phyloP scores from a whole-genome alignment of 2,329 filamentous ascomycete species.

The Cyphellophora europaea region DNA sequence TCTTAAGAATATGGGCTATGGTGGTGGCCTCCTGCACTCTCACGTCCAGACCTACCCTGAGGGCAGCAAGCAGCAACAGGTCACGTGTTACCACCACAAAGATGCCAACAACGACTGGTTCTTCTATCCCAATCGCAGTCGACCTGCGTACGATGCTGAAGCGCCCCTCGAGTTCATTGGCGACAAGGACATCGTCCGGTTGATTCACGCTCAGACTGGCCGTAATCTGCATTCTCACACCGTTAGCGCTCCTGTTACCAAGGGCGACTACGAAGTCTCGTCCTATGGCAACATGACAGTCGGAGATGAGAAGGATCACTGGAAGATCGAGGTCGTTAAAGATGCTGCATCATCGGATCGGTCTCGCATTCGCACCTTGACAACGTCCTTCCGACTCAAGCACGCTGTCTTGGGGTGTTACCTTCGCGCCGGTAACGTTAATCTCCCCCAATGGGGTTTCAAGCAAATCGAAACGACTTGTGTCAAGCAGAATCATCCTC shows the following conservation, averaged over 20 bases:
- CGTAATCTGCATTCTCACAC: constrained; percentile 95
- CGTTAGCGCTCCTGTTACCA: constrained; percentile 79
- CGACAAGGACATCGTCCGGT: constrained; percentile 68
- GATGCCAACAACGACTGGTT: constrained; percentile 99
- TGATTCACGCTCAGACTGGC: constrained; percentile 91
- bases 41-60: constrained; percentile 19
- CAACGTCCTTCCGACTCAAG: constrained; percentile 81
- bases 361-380: constrained; percentile 79
- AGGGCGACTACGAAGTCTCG: constrained; percentile 86
- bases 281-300: constrained; percentile 92
- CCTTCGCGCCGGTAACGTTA: constrained; percentile 87
- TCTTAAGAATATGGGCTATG: constrained; percentile 99
- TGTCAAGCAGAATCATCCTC: constrained; percentile 82
- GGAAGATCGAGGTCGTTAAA: constrained; percentile 82
- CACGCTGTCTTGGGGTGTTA: constrained; percentile 83
- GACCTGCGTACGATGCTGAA: constrained; percentile 63
- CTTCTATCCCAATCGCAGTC: constrained; percentile 83
- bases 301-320: constrained; percentile 96
- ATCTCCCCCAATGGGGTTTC: constrained; percentile 98
- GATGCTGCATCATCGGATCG: constrained; percentile 82
- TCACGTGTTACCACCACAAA: constrained; percentile 99
- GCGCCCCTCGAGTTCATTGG: constrained; percentile 65
- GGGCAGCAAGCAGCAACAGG: constrained; percentile 66
- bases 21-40: constrained; percentile 62
- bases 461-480: constrained; percentile 98